Conservation (phyloP, 2,329 filamentous ascomycete genomes). For the Camillea tinctor region DNA sequence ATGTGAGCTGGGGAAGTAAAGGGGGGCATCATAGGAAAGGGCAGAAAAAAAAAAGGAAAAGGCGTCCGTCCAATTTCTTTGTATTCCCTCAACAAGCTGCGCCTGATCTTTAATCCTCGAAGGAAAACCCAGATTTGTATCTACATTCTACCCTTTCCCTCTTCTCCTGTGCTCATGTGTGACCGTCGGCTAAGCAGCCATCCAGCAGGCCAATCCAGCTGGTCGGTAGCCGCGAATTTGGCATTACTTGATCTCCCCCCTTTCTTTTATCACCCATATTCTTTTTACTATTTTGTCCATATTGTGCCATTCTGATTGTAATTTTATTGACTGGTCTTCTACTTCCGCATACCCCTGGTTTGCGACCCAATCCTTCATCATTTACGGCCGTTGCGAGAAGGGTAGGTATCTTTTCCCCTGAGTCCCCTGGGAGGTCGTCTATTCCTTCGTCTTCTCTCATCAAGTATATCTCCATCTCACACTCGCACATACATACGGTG, state of each 20-base stretch:
- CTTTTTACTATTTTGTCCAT: background rate
- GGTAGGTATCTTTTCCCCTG: background rate
- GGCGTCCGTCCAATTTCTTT: too few species aligned
- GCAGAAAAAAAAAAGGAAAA: too few species aligned
- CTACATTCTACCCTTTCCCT: background rate
- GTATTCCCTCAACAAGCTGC: too few species aligned
- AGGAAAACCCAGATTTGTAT: background rate
- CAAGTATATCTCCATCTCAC: background rate
- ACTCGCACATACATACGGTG: background rate
- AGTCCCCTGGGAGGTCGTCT: background rate
- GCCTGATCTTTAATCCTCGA: background rate
- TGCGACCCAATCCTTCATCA: background rate
- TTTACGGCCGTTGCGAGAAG: conserved; percentile 21
- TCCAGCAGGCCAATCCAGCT: background rate
- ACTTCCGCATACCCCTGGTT: background rate
- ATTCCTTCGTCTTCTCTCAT: background rate
- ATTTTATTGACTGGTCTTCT: background rate
- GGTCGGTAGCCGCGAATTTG: background rate
- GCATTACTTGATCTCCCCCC: background rate
- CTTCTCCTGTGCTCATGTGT: background rate
- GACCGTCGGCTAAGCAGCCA: background rate
- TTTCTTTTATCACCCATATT: background rate
- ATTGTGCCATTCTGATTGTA: background rate
- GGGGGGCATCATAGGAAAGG: too few species aligned
- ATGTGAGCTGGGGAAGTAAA: too few species aligned